These are phyloP conservation scores for Neofusicoccum laricinum DNA, from an alignment of 2,329 filamentous ascomycete genomes.

Conservation along the genomic window DNA sequence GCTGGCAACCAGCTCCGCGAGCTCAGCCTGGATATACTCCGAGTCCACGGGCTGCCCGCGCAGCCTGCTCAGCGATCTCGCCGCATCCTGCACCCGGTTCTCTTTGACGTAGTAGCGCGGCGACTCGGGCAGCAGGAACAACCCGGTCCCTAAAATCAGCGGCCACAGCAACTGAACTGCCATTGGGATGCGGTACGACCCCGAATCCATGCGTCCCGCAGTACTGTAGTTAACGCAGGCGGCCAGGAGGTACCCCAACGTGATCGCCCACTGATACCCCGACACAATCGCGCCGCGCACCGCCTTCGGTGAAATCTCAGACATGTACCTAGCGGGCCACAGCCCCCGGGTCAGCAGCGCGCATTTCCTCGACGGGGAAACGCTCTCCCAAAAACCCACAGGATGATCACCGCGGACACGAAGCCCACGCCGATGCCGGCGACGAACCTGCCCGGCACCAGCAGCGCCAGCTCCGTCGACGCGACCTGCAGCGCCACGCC, in stretches of 20 bases:
- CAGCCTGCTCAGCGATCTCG: conserved; percentile 60
- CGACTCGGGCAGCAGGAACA: conserved; percentile 77
- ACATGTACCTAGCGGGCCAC: conserved; percentile 95
- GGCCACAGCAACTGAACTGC: conserved; percentile 78
- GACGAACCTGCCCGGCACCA: conserved; percentile 71
- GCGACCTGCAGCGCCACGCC: conserved; percentile 59
- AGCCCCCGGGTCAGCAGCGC: too few species aligned
- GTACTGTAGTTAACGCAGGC: conserved; percentile 72
- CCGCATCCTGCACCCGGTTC: conserved; percentile 62
- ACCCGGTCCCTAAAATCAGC: conserved; percentile 67
- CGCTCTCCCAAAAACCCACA: too few species aligned
- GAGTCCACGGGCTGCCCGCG: conserved; percentile 72
- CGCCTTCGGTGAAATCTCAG: conserved; percentile 65
- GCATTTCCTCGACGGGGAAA: too few species aligned
- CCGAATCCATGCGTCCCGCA: conserved; percentile 58
- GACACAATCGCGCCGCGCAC: conserved; percentile 49
- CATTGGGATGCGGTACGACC: conserved; percentile 70
- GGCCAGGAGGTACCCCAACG: conserved; percentile 72
- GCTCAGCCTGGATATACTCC: conserved; percentile 72
- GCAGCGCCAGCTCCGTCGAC: conserved; percentile 59
- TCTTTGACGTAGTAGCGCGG: conserved; percentile 78
- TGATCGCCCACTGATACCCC: conserved; percentile 79
- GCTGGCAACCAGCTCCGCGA: conserved; percentile 85
- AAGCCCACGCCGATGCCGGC: conserved; percentile 72
- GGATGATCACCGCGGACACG: conserved; percentile 60